Base-by-base conservation (phyloP, 1,284 basidiomycete genomes). In the Leccinum subspadiceum region DNA sequence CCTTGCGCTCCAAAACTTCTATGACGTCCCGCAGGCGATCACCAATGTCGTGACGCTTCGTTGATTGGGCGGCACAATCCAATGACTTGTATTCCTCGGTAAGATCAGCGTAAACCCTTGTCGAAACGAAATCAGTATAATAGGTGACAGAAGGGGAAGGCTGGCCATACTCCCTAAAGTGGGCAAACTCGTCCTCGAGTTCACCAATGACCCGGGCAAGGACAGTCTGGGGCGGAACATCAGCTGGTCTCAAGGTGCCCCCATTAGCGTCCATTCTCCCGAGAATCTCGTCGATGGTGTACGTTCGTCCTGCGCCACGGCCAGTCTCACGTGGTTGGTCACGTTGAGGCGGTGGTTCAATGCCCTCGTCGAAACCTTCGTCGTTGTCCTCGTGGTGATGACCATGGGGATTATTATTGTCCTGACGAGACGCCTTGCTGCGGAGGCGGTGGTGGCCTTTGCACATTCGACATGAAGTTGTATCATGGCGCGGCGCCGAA, bases 31-130 rank as follows among this genome's bases (percentile, higher is more conserved):
- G 86, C 59, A 97, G 78, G 73, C 95, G 94, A 62, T 87, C 84
- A 0, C 94, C 93, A 26, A 96, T 79, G 8, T 89, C 82, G 64
- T 92, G 91, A 33, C 94, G 81, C 71, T 92, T 92, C 17, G 81
- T 81, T 1, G 88, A 85, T 68, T 93, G 88, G 4, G 88, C 89
- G 1, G 85, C 85, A 2, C 93, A 85, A 70, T 94, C 91, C 81
- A 96, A 90, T 7, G 84, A 76, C 72, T 88, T 92, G 77, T 96
- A 97, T 76, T 95, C 90, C 61, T 95, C 93, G 0, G 94, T 89
- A 37, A 96, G 80, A 70, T 93, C 91, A 56, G 87, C 78, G 66
- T 96, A 97, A 59, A 96, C 87, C 63, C 93, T 96, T 68, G 26
- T 5, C 17, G 51, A 10, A 22, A 51, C 20, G 33, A 37, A 51